Evolutionary conservation across 805 yeast species (phyloP), one percentile per base, ranked within the genome.

Genomic region (Komagataella populi): DNA sequence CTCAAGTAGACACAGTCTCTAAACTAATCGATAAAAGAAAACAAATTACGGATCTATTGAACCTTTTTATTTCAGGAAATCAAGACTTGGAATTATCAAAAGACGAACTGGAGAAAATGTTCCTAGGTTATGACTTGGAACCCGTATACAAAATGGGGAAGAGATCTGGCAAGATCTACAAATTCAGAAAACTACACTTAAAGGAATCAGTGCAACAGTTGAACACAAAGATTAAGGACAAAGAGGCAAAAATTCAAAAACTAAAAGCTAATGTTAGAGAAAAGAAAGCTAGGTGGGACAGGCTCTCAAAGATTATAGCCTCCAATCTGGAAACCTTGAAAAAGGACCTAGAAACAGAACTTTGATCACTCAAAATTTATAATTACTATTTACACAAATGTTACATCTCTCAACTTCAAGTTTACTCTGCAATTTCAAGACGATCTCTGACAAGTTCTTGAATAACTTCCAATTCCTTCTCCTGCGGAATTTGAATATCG

Each of bases 381-480:
- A n/a, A 30, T 30, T 30, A 30, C 39, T 30, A 30, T 30, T 30
- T 30, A 30, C 39, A 30, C 39, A 30, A 8, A 30, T 36, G 16
- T 45, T 45, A 44, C 44, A 12, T 47, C 23, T 14, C 45, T 23
- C 14, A 49, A 7, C 17, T 12, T 10, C 23, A 4, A 44, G 5
- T 47, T 16, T 23, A 45, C 48, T 58, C 60, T 3, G 62, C 55
- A 50, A 56, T 57, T 46, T 55, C 52, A 36, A 65, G 55, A 55
- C 65, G 65, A 49, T 64, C 69, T 30, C 60, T 56, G 48, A 67
- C 61, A 48, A 66, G 63, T 48, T 63, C 64, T 56, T 67, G 66
- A 44, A 67, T 66, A 51, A 67, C 68, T 49, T 56, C 60, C 46
- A 65, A 61, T 54, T 67, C 70, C 54, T 65, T 65, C 20, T 65